Evolutionary conservation across 495 filamentous ascomycete genomes (phyloP).

Genomic region (Amniculicola lignicola): DNA sequence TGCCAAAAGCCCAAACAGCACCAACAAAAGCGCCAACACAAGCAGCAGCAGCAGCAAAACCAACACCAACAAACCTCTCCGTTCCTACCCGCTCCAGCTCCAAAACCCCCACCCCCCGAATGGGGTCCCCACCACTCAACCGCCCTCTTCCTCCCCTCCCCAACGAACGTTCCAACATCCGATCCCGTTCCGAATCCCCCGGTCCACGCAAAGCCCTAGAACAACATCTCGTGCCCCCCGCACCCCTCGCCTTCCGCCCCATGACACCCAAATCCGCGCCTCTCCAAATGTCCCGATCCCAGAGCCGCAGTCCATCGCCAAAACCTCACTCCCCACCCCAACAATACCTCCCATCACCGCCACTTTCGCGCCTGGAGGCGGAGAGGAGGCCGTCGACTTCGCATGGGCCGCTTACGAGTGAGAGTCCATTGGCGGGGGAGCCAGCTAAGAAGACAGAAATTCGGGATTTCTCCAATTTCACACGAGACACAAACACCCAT

Average conservation of each 20-base stretch:
- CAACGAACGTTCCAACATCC: neutral
- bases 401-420: too few species aligned
- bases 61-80: neutral
- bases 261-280: neutral
- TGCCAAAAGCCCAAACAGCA: neutral
- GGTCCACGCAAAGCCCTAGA: neutral
- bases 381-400: too few species aligned
- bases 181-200: conserved; percentile 1
- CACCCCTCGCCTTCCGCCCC: too few species aligned
- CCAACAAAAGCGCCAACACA: neutral
- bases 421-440: too few species aligned
- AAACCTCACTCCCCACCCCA: neutral
- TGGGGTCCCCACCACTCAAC: conserved; percentile 10
- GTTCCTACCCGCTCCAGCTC: conserved; percentile 7
- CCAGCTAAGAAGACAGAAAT: too few species aligned
- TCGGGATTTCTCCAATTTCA: too few species aligned
- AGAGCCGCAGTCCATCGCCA: too few species aligned
- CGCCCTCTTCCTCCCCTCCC: conserved; percentile 23
- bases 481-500: too few species aligned
- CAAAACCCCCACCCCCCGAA: neutral
- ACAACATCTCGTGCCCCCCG: neutral
- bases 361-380: too few species aligned
- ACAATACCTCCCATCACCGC: too few species aligned
- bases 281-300: neutral
- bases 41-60: neutral